Conservation (phyloP, 768 basidiomycete species). For the Russula sp. region DNA sequence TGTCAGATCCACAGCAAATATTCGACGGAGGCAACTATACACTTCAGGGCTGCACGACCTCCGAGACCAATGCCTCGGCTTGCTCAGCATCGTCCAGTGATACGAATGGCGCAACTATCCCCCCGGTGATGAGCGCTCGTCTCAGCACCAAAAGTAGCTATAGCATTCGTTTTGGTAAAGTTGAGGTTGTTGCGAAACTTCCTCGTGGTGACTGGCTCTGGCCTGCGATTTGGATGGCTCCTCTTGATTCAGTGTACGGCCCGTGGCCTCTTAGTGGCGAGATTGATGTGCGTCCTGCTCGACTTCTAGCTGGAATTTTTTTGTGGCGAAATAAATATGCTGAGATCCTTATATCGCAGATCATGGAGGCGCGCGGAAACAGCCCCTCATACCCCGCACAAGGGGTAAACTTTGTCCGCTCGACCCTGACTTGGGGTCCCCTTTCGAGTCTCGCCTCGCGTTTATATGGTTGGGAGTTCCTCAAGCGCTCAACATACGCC, state of each 20-base stretch:
- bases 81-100: slow-evolving; percentile 48
- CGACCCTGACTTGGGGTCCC: slow-evolving; percentile 69
- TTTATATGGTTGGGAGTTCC: slow-evolving; percentile 45
- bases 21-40: slow-evolving; percentile 42
- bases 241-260: slow-evolving; percentile 47
- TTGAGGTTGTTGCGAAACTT: slow-evolving; percentile 52
- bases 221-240: slow-evolving; percentile 49
- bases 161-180: slow-evolving; percentile 53
- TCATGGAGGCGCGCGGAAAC: slow-evolving; percentile 55
- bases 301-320: background rate
- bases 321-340: background rate
- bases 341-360: slow-evolving; percentile 35
- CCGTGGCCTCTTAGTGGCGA: slow-evolving; percentile 55
- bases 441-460: slow-evolving; percentile 42
- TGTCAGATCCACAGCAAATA: slow-evolving; percentile 41
- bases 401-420: slow-evolving; percentile 50
- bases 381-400: slow-evolving; percentile 42
- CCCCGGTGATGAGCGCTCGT: slow-evolving; percentile 54
- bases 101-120: slow-evolving; percentile 41
- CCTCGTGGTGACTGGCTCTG: slow-evolving; percentile 47
- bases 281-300: slow-evolving; percentile 49
- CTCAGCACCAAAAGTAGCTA: slow-evolving; percentile 50
- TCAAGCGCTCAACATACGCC: slow-evolving; percentile 48
- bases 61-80: slow-evolving; percentile 39
- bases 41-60: slow-evolving; percentile 41